Conservation (phyloP, 768 basidiomycete species). For the Tricholoma saponaceum region DNA sequence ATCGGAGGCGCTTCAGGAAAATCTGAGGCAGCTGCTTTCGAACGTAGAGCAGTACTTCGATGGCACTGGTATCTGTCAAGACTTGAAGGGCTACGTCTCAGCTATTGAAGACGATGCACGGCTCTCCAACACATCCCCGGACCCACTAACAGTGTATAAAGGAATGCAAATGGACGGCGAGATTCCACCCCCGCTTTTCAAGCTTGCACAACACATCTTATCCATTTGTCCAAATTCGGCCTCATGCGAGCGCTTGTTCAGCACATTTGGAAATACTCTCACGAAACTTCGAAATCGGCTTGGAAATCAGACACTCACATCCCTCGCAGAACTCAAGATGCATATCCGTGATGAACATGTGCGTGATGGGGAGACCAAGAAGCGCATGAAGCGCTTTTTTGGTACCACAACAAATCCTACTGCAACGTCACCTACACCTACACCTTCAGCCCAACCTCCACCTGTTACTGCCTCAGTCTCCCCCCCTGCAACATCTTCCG, state of each 20-base stretch:
- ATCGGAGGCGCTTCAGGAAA: slow-evolving; percentile 1
- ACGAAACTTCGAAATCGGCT: slow-evolving; percentile 20
- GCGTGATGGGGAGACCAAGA: neutral
- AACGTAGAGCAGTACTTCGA: too few relatives aligned
- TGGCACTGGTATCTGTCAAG: neutral
- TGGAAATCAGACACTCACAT: slow-evolving; percentile 11
- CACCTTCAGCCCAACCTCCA: neutral
- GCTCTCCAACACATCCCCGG: slow-evolving; percentile 5
- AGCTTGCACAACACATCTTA: slow-evolving; percentile 17
- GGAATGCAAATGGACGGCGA: slow-evolving; percentile 4
- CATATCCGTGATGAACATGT: slow-evolving; percentile 20
- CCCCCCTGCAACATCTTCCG: too few relatives aligned
- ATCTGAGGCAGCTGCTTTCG: neutral
- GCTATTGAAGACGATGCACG: neutral
- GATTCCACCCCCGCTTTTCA: too few relatives aligned
- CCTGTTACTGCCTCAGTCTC: too few relatives aligned
- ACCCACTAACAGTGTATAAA: slow-evolving; percentile 8
- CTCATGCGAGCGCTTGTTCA: slow-evolving; percentile 27
- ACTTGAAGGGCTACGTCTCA: neutral
- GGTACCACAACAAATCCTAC: neutral
- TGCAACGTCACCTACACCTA: neutral
- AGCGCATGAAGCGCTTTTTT: slow-evolving; percentile 2
- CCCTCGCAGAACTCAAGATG: too few relatives aligned
- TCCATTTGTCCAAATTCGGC: slow-evolving; percentile 26
- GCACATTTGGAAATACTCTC: too few relatives aligned